A percentile compares a stretch with the other conserved stretches of the same genome.
These are phyloP conservation scores for Candida incommunis DNA, from an alignment of 805 yeast species.

Conservation along the genomic window DNA sequence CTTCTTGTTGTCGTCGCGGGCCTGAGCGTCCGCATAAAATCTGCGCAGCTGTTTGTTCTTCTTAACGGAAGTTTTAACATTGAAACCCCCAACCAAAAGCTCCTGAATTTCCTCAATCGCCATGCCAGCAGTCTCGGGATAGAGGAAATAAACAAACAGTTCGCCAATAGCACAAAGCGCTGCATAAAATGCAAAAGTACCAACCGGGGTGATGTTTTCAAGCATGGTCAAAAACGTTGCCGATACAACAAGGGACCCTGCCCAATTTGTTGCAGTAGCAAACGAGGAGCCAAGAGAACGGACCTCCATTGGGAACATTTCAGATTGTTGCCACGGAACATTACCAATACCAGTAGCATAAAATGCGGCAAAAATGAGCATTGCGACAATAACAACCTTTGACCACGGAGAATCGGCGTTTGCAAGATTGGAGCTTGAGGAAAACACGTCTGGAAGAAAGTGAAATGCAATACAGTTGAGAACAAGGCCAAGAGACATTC, in stretches of 20 bases:
- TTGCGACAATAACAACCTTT: slow-evolving; percentile 65
- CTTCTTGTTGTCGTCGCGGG: background rate
- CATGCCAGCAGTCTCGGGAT: slow-evolving; percentile 85
- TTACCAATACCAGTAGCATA: slow-evolving; percentile 95
- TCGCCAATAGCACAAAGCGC: slow-evolving; percentile 62
- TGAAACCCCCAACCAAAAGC: slow-evolving; percentile 72
- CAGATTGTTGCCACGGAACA: slow-evolving; percentile 97
- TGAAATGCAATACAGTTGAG: slow-evolving; percentile 88
- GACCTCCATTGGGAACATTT: slow-evolving; percentile 84
- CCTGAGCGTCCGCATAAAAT: slow-evolving; percentile 3
- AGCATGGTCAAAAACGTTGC: slow-evolving; percentile 91
- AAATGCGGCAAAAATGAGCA: slow-evolving; percentile 77
- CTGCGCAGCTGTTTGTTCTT: slow-evolving; percentile 34
- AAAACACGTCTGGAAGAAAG: slow-evolving; percentile 37
- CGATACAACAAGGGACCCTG: slow-evolving; percentile 82
- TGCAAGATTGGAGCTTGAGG: slow-evolving; percentile 4
- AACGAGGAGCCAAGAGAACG: slow-evolving; percentile 85
- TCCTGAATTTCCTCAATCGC: slow-evolving; percentile 85
- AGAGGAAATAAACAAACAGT: slow-evolving; percentile 64
- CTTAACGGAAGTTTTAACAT: slow-evolving; percentile 49
- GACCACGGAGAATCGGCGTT: slow-evolving; percentile 71
- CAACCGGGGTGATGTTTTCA: slow-evolving; percentile 84
- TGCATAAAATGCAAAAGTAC: slow-evolving; percentile 85
- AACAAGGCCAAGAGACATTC: slow-evolving; percentile 64
- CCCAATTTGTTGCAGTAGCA: slow-evolving; percentile 91